phyloP scores from a whole-genome alignment of 176 grass and related monocot genomes.

The Oryza glumipatula region DNA sequence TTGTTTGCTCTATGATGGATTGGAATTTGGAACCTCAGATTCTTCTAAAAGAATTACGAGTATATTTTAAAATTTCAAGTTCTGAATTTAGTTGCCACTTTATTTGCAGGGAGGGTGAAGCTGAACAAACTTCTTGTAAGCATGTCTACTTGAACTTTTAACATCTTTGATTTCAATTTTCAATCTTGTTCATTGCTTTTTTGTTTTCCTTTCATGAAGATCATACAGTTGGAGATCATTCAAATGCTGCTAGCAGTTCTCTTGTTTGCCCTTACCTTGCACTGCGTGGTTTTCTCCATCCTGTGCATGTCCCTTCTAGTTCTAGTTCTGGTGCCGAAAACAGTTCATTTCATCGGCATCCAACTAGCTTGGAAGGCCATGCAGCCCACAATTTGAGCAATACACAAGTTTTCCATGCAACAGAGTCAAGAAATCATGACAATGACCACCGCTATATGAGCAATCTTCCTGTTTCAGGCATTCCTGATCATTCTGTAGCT shows the following conservation, averaged over 20 bases:
- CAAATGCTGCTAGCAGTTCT: conserved; percentile 67
- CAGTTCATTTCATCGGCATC: conserved; percentile 65
- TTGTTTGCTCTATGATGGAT: conserved; percentile 26
- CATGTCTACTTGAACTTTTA: conserved; percentile 32
- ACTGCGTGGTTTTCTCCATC: conserved; percentile 68
- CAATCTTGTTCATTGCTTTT: conserved; percentile 33
- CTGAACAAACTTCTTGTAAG: conserved; percentile 68
- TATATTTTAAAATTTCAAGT: conserved; percentile 29
- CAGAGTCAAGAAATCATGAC: conserved; percentile 69
- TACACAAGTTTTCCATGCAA: conserved; percentile 53
- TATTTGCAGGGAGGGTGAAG: conserved; percentile 69
- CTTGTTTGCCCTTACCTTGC: conserved; percentile 78
- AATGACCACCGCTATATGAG: conserved; percentile 63
- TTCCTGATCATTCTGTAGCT: conserved; percentile 58
- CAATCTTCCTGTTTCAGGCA: conserved; percentile 69
- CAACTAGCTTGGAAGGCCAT: conserved; percentile 60
- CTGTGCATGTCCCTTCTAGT: conserved; percentile 60
- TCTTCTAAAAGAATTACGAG: neutral
- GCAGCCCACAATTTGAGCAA: conserved; percentile 57
- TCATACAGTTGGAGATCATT: conserved; percentile 66
- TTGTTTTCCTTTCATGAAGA: conserved; percentile 51
- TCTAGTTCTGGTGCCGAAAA: conserved; percentile 61
- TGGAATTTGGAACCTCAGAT: neutral
- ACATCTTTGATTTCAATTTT: conserved; percentile 25
- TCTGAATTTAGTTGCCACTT: conserved; percentile 33